A percentile compares a stretch with the other conserved stretches of the same genome.
Conservation (phyloP, 73 alveolate genomes). For the Paramecium biaurelia region DNA sequence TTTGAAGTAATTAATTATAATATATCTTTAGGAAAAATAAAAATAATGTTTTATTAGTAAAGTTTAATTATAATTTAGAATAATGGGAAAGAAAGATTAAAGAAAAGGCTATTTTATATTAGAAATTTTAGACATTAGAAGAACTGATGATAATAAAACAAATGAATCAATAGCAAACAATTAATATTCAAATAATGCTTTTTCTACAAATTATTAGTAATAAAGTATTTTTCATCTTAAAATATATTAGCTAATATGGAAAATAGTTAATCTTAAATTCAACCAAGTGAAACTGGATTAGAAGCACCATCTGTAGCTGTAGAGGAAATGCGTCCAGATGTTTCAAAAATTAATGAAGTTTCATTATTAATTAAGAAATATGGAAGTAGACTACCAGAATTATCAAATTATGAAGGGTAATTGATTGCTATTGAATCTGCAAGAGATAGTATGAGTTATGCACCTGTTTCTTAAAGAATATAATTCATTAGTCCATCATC, state of each 20-base stretch:
- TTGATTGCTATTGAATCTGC: not conserved
- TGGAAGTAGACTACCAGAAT: not conserved
- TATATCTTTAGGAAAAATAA: not conserved
- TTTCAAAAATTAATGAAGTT: not conserved
- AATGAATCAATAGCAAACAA: not conserved
- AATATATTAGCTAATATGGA: not conserved
- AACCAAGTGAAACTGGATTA: not conserved
- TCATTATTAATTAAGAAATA: not conserved
- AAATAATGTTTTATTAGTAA: not conserved
- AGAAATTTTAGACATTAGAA: not conserved
- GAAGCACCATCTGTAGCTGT: not conserved
- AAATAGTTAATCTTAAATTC: not conserved
- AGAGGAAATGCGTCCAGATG: not conserved
- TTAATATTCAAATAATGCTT: not conserved
- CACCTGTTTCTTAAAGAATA: conserved; percentile 1
- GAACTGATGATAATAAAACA: not conserved
- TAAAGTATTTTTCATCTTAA: not conserved
- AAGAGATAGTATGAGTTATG: conserved; percentile 1
- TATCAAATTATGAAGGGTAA: not conserved
- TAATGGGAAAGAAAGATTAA: not conserved
- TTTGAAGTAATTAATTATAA: not conserved
- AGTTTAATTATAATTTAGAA: not conserved
- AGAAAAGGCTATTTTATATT: not conserved
- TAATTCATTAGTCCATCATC: not conserved
- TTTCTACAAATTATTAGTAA: not conserved